Conservation (phyloP, 805 yeast species). For the Hanseniaspora nectarophila region DNA sequence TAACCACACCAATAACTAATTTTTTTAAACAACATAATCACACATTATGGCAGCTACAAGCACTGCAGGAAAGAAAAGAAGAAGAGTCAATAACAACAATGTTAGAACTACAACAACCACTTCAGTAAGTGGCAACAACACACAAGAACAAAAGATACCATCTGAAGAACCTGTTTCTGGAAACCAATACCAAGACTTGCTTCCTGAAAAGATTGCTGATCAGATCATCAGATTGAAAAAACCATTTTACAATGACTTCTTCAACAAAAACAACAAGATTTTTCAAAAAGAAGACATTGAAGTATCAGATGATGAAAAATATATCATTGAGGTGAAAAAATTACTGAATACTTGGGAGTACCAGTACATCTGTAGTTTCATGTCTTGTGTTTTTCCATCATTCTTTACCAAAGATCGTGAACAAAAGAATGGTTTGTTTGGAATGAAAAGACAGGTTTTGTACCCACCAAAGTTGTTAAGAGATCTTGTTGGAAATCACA, state of each 20-base stretch:
- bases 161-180: not conserved
- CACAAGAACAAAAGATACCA: not conserved
- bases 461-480: conserved; percentile 8
- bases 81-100: not conserved
- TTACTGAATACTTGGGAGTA: conserved; percentile 24
- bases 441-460: not conserved
- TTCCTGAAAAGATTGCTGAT: conserved; percentile 6
- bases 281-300: not conserved
- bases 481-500: conserved; percentile 1
- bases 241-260: conserved; percentile 5
- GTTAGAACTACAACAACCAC: conserved; percentile 3
- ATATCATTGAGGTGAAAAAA: not conserved
- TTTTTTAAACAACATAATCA: too few relatives aligned
- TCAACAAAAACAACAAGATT: not conserved
- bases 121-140: not conserved
- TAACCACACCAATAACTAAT: too few relatives aligned
- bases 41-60: not conserved
- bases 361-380: conserved; percentile 27
- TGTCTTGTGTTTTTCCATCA: conserved; percentile 27
- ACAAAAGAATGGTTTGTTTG: conserved; percentile 3
- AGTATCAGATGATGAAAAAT: not conserved
- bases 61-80: not conserved
- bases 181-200: not conserved
- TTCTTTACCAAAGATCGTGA: conserved; percentile 17
- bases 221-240: conserved; percentile 9